A percentile compares a stretch with the other conserved stretches of the same genome.
These are phyloP conservation scores for Lathyrus tuberosus DNA, from an alignment of 306 rosid genomes.

Conservation along the genomic window DNA sequence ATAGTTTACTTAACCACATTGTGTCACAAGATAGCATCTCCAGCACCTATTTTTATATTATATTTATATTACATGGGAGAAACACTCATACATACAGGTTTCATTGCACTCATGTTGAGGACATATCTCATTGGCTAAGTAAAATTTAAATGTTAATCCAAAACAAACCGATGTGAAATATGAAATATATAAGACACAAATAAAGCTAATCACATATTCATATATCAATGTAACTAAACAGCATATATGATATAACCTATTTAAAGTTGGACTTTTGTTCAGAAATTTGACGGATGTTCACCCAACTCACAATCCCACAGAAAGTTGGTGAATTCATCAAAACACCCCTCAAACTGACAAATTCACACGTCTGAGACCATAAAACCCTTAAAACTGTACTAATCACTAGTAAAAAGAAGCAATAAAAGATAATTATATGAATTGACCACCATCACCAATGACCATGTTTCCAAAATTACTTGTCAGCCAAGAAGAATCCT, in stretches of 20 bases:
- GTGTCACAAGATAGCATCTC: too few species aligned
- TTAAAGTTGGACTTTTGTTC: conserved; percentile 23
- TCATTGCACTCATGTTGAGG: too few species aligned
- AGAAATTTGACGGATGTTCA: conserved; percentile 38
- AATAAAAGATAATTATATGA: conserved; percentile 42
- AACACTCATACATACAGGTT: too few species aligned
- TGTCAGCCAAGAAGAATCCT: conserved; percentile 7
- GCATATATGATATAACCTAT: conserved; percentile 25
- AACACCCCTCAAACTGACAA: conserved; percentile 26
- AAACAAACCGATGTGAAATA: not conserved
- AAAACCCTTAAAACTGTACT: conserved; percentile 29
- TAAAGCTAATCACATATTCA: conserved; percentile 19
- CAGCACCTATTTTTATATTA: too few species aligned
- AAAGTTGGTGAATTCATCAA: conserved; percentile 14
- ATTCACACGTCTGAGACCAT: conserved; percentile 15
- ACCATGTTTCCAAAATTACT: conserved; percentile 37
- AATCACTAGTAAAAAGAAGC: conserved; percentile 6
- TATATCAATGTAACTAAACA: conserved; percentile 21
- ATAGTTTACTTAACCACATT: too few species aligned
- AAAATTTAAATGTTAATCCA: not conserved
- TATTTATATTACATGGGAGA: too few species aligned
- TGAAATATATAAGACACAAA: not conserved
- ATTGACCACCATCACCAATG: conserved; percentile 45
- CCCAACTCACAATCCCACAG: conserved; percentile 12
- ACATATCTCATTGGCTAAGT: too few species aligned